phyloP scores from a whole-genome alignment of 306 rosid genomes.

The Citrullus mucosospermus region DNA sequence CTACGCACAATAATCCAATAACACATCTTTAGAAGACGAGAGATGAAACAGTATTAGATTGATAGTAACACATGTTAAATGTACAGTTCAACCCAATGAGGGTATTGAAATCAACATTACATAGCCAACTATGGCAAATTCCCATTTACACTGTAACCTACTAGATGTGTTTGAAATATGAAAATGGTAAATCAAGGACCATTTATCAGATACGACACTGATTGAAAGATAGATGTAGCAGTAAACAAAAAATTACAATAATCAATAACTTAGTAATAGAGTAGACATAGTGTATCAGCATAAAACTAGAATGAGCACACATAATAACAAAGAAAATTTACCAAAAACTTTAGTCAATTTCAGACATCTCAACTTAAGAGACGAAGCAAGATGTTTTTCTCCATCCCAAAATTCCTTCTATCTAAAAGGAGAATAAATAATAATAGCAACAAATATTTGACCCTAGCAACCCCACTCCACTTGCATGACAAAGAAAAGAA shows the following conservation, averaged over 20 bases:
- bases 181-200: background rate
- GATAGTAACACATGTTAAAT: background rate
- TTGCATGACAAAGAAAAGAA: background rate
- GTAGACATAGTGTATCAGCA: background rate
- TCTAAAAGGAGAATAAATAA: background rate
- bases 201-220: background rate
- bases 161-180: background rate
- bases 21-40: background rate
- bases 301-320: background rate
- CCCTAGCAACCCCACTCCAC: background rate
- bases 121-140: background rate
- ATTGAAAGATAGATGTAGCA: background rate
- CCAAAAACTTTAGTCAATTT: background rate
- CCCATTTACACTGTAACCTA: background rate
- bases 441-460: background rate
- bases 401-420: background rate
- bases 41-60: background rate
- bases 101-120: background rate
- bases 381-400: background rate
- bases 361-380: background rate
- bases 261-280: background rate
- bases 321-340: background rate
- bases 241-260: background rate
- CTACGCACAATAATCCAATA: constrained; percentile 23
- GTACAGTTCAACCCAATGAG: background rate